phyloP scores from a whole-genome alignment of 2,329 filamentous ascomycete species.

The Stagonosporopsis cucurbitacearum region DNA sequence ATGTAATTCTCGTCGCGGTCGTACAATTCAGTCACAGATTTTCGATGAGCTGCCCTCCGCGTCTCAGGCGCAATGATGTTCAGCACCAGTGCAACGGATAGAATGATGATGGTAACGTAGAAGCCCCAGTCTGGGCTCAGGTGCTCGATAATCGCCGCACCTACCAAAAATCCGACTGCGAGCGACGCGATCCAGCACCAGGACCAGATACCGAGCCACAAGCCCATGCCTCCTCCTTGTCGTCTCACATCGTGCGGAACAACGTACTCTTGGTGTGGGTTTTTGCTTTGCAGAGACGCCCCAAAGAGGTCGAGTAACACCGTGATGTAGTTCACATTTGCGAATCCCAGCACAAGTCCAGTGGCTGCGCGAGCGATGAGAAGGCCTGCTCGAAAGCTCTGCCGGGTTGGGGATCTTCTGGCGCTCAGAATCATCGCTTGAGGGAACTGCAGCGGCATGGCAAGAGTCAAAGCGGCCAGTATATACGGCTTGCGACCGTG shows the following conservation, averaged over 20 bases:
- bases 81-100: conserved; percentile 69
- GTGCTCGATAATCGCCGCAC: conserved; percentile 70
- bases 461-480: conserved; percentile 69
- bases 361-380: conserved; percentile 70
- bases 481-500: conserved; percentile 81
- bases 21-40: conserved; percentile 68
- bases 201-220: conserved; percentile 71
- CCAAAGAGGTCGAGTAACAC: conserved; percentile 78
- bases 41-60: conserved; percentile 70
- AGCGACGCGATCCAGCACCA: conserved; percentile 79
- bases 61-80: conserved; percentile 77
- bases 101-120: conserved; percentile 73
- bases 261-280: conserved; percentile 75
- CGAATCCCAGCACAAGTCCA: conserved; percentile 74
- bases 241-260: conserved; percentile 71
- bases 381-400: conserved; percentile 65
- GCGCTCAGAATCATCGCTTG: conserved; percentile 71
- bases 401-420: conserved; percentile 62
- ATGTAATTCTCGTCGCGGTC: conserved; percentile 54
- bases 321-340: conserved; percentile 77
- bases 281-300: conserved; percentile 73
- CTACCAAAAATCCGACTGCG: conserved; percentile 73
- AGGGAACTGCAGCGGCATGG: conserved; percentile 76
- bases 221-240: conserved; percentile 77
- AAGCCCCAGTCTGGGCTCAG: conserved; percentile 75